Base-by-base conservation (phyloP, 139 green algal genomes). In the Astrephomene gubernaculifera region DNA sequence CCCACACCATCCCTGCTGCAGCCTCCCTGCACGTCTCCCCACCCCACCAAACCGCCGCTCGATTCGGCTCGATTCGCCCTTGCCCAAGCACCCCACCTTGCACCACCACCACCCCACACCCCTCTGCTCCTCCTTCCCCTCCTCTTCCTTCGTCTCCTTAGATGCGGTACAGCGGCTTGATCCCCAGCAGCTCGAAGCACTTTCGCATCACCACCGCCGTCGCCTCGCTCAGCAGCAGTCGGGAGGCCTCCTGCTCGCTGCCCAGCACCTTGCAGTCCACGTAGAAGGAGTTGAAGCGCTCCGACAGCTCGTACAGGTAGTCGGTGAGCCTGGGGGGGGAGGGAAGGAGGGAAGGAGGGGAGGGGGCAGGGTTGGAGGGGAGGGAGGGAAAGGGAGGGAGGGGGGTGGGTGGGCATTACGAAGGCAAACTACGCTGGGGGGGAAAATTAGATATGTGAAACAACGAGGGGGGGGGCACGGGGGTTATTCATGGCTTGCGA, bases 281-380 rank as follows among this genome's bases (percentile, higher is more conserved):
- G 91, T 99, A 99, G 87, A 99, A 99, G 22, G 89, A 75, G 83
- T 94, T 98, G 93, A 98, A 99, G n/a, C 90, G 87, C 65, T 95
- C 90, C 33, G 84, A 91, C 43, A 99, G 93, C 21, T 97, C 91
- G 89, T 98, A 99, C 67, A 99, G 90, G 89, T 99, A 99, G 53
- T 99, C 96, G 19, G 95, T 98, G 1, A 99, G 69, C 19, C 93
- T 92, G 81, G 33, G 36, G 44, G 41, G n/a, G 35, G 73, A 33
- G 24, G 33, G 49, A 33, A 65, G 6, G 57, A n/a, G 57, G 57
- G 27, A n/a, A 9, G 57, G 27, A n/a, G 6, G 36, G 36, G 2
- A 25, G 35, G 10, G 35, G 7, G 4, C 12, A 36, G 24, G 39
- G 25, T 24, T 45, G n/a, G 24, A 9, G 19, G 27, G 44, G 27